Percentiles rank a stretch among this genome's conserved stretches.
phyloP scores from a whole-genome alignment of 345 rosid species.

The Aurinia saxatilis region DNA sequence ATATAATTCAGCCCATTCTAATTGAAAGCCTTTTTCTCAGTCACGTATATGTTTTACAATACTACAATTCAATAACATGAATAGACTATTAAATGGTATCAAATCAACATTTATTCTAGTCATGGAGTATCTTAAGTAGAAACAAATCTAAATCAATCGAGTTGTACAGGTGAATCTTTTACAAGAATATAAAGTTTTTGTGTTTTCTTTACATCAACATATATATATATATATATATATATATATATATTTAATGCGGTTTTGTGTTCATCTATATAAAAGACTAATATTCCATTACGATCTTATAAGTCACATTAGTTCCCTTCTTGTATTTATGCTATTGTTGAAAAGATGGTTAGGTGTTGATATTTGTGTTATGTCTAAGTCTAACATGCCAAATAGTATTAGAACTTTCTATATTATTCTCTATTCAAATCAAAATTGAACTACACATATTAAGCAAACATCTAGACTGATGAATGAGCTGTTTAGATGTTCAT shows the following conservation, averaged over 20 bases:
- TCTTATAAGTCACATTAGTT: background rate
- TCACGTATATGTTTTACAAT: background rate
- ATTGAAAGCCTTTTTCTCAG: background rate
- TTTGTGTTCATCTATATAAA: background rate
- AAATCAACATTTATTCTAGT: background rate
- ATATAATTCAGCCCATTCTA: background rate
- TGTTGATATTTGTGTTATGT: too few relatives aligned
- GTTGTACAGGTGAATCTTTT: background rate
- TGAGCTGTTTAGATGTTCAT: background rate
- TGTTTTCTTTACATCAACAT: too few relatives aligned
- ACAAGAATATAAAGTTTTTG: background rate
- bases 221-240: too few relatives aligned
- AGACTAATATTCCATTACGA: background rate
- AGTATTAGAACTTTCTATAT: too few relatives aligned
- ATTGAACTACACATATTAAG: too few relatives aligned
- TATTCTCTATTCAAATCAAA: too few relatives aligned
- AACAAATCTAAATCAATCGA: background rate
- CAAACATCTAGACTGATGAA: background rate
- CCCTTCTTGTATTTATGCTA: too few relatives aligned
- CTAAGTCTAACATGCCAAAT: too few relatives aligned
- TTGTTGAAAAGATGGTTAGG: too few relatives aligned
- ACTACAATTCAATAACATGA: background rate
- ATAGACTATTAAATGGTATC: background rate
- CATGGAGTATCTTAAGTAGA: constrained; percentile 8
- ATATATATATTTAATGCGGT: background rate